Evolutionary conservation across 805 yeast genomes (phyloP), one percentile per base, ranked within the genome.

Genomic region (Sugiyamaella floridensis): DNA sequence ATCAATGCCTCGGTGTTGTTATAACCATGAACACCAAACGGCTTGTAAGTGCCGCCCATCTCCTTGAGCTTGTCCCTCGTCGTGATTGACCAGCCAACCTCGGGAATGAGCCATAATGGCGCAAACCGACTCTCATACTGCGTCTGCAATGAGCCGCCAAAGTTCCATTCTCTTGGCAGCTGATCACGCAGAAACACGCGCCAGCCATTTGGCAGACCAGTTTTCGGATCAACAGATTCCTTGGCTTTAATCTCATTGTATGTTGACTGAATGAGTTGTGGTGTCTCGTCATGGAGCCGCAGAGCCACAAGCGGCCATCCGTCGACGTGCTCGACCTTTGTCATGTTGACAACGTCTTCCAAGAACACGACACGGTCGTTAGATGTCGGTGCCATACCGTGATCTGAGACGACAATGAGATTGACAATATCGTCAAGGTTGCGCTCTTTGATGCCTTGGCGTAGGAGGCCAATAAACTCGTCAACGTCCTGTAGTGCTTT

Each of bases 361-460:
- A 90, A 67, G 56, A 80, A 80, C 1, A 89, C 69, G 10, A 87
- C 66, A 55, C 96, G 71, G 11, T 82, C 79, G 57, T 82, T 78
- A 0, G 87, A 77, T 1, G 95, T 85, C 6, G 96, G 92, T 0
- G 95, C 84, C 96, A 89, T 89, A 10, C 97, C 97, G 65, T 89
- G 97, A 66, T 90, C 97, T 45, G 96, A 86, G 2, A 90, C 85
- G 43, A 90, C 71, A 0, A 92, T 69, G 18, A 90, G 68, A 64
- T 92, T 90, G 16, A 85, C 86, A 43, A 88, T 75, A 19, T 81
- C 74, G 0, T 76, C 69, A 54, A 89, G 69, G 58, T 85, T 82
- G 51, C 96, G 72, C 16, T 65, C 62, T 0, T 63, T 54, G 18
- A 90, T 59, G 8, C 78, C 83, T 22, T 67, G 56, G 14, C 75